Base-by-base conservation (phyloP, 129 eudicot species). In the Rutidosis leptorrhynchoides region DNA sequence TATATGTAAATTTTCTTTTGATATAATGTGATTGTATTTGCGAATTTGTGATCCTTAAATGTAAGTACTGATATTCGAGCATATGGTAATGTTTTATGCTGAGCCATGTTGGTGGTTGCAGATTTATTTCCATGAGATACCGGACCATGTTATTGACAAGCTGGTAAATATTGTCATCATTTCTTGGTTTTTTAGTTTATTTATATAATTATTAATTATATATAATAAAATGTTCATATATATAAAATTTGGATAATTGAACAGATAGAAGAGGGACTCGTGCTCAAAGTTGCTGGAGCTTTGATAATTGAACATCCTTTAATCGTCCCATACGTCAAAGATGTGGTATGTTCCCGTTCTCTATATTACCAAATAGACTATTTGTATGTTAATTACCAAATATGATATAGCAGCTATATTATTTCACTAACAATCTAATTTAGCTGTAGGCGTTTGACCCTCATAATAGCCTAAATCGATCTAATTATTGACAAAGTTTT, bases 271-370 rank as follows among this genome's bases (percentile, higher is more conserved):
- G 97, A 91, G 73, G 97, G 96, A 19, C 63, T 66, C 2, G 94
- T 87, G 54, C 83, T 91, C 10, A 70, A 77, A 57, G 95, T 85
- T 40, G 96, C 97, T 67, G 97, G 97, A 23, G 97, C 80, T 7
- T 83, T 91, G 65, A 84, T 91, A 42, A 91, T 91, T 16, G 97
- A 91, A 78, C 97, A 91, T 74, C 97, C 96, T 17, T 69, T 87
- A 73, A 70, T 91, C 20, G 65, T 79, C 74, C 97, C 96, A 22
- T 83, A 77, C 54, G 83, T 91, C 59, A 91, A 91, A 75, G 74
- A 85, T 71, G 79, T 91, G 96, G 97, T 87, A 46, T 19, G 96
- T 85, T 68, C 1, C 17, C 74, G n/a, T 24, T 20, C 45, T 4
- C 45, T 23, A n/a, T n/a, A n/a, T n/a, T n/a, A n/a, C n/a, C n/a